Conservation (phyloP, 345 rosid species). For the Moricandia arvensis region DNA sequence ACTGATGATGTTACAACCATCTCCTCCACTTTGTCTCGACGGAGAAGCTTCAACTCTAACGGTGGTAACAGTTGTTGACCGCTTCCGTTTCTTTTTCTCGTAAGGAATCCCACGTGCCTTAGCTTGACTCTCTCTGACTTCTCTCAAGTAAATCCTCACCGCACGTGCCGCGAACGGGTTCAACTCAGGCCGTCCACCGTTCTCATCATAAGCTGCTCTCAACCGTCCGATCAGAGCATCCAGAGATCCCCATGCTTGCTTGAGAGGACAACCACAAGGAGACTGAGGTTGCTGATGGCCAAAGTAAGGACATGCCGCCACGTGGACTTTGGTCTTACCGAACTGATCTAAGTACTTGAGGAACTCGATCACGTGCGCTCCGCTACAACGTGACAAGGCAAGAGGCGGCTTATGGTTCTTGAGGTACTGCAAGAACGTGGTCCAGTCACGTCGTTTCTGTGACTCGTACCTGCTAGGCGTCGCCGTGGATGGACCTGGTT, state of each 20-base stretch:
- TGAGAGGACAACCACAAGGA: slow-evolving; percentile 65
- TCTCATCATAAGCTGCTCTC: slow-evolving; percentile 73
- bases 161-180: slow-evolving; percentile 72
- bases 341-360: slow-evolving; percentile 70
- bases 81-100: slow-evolving; percentile 74
- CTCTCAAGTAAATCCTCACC: slow-evolving; percentile 64
- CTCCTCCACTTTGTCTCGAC: slow-evolving; percentile 22
- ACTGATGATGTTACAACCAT: slow-evolving; percentile 23
- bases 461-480: slow-evolving; percentile 65
- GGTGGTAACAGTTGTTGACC: slow-evolving; percentile 30
- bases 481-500: slow-evolving; percentile 25
- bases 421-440: slow-evolving; percentile 67
- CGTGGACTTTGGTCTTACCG: slow-evolving; percentile 74
- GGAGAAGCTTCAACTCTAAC: slow-evolving; percentile 31
- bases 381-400: slow-evolving; percentile 57
- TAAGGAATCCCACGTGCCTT: slow-evolving; percentile 73
- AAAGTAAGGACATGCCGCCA: slow-evolving; percentile 53
- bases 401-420: slow-evolving; percentile 68
- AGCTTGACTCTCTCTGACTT: slow-evolving; percentile 64
- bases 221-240: slow-evolving; percentile 78
- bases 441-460: slow-evolving; percentile 71
- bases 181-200: slow-evolving; percentile 58
- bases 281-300: slow-evolving; percentile 66
- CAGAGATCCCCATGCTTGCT: slow-evolving; percentile 77
- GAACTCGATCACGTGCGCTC: slow-evolving; percentile 72